These are phyloP conservation scores for Westerdykella sp. DNA, from an alignment of 2,329 filamentous ascomycete genomes.

Conservation along the genomic window DNA sequence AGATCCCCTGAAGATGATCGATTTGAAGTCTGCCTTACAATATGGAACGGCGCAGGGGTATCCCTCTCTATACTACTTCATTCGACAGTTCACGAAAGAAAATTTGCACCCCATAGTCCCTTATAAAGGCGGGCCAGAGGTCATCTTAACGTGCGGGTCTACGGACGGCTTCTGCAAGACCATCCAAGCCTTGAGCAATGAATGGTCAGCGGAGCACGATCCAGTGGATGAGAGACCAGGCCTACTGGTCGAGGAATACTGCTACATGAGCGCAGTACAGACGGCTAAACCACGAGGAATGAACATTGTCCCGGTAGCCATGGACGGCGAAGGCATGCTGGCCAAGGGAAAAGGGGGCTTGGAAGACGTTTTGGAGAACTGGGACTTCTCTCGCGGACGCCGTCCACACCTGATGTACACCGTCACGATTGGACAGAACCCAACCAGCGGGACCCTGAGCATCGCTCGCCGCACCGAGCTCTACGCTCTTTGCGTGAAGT, in stretches of 20 bases:
- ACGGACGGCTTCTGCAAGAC: slow-evolving; percentile 82
- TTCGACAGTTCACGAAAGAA: slow-evolving; percentile 70
- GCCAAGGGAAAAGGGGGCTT: slow-evolving; percentile 66
- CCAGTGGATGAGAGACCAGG: slow-evolving; percentile 65
- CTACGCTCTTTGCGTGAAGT: slow-evolving; percentile 73
- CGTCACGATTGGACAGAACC: slow-evolving; percentile 87
- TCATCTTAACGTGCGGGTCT: slow-evolving; percentile 72
- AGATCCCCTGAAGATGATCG: slow-evolving; percentile 64
- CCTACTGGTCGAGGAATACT: slow-evolving; percentile 71
- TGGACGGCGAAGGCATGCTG: slow-evolving; percentile 77
- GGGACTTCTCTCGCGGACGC: slow-evolving; percentile 68
- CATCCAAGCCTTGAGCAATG: slow-evolving; percentile 67
- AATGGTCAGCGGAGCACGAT: slow-evolving; percentile 65
- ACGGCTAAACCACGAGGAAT: slow-evolving; percentile 62
- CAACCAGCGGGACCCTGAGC: slow-evolving; percentile 69
- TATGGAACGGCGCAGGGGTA: slow-evolving; percentile 82
- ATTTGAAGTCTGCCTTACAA: slow-evolving; percentile 74
- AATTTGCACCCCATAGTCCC: slow-evolving; percentile 76
- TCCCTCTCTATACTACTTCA: slow-evolving; percentile 67
- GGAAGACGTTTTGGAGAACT: slow-evolving; percentile 71
- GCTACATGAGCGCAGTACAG: slow-evolving; percentile 71
- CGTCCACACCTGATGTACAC: slow-evolving; percentile 84
- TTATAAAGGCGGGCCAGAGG: slow-evolving; percentile 68
- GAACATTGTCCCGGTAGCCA: slow-evolving; percentile 65
- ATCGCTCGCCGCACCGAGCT: slow-evolving; percentile 68